Conservation (phyloP, 2,329 filamentous ascomycete genomes). For the Fusarium anthophilum region DNA sequence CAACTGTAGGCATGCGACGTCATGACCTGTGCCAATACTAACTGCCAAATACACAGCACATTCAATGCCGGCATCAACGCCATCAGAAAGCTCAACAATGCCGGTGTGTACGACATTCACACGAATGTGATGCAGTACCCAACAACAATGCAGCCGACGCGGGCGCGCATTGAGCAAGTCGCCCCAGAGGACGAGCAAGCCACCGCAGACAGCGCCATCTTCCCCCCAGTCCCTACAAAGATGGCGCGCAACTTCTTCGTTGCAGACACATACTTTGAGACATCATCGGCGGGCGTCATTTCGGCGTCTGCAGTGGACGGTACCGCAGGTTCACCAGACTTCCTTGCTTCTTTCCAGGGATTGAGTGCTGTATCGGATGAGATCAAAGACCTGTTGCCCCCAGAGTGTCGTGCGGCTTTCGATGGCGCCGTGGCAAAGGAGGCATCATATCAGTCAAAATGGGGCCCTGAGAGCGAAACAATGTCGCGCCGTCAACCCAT, state of each 20-base stretch:
- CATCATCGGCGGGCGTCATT: constrained; percentile 58
- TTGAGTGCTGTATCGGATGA: constrained; percentile 72
- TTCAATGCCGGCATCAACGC: constrained; percentile 83
- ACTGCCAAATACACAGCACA: constrained; percentile 62
- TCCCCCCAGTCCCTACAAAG: constrained; percentile 59
- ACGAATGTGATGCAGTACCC: constrained; percentile 93
- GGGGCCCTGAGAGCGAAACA: constrained; percentile 74
- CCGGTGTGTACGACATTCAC: constrained; percentile 91
- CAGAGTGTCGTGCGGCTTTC: constrained; percentile 78
- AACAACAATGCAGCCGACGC: constrained; percentile 87
- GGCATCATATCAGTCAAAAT: constrained; percentile 75
- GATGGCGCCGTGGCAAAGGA: constrained; percentile 73
- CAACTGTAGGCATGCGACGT: neutral
- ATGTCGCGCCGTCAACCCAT: constrained; percentile 61
- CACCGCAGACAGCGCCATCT: constrained; percentile 48
- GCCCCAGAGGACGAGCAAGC: constrained; percentile 52
- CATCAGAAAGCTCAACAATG: constrained; percentile 73
- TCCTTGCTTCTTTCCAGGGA: constrained; percentile 66
- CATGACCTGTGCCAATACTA: constrained; percentile 4
- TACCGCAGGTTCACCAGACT: constrained; percentile 54
- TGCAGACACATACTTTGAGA: constrained; percentile 64
- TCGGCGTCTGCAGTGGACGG: constrained; percentile 55
- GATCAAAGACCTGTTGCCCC: constrained; percentile 71
- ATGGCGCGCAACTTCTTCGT: constrained; percentile 66
- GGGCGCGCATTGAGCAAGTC: constrained; percentile 82